phyloP scores from a whole-genome alignment of 305 asterid species.

The Stenogyne calaminthoides region DNA sequence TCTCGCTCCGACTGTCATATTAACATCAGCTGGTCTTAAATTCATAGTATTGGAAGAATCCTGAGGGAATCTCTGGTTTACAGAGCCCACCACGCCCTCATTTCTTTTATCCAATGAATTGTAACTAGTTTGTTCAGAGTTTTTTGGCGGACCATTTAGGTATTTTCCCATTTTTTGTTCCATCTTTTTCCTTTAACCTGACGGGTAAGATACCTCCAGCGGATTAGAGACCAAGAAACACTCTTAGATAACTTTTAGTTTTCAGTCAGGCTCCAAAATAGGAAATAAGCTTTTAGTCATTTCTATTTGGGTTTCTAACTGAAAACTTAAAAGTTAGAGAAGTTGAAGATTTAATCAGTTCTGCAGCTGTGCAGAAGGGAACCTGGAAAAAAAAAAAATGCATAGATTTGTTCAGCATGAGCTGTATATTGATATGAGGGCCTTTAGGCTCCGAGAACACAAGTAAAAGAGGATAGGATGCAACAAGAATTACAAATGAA shows the following conservation, averaged over 20 bases:
- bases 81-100: slow-evolving; percentile 59
- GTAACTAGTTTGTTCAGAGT: slow-evolving; percentile 54
- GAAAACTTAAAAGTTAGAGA: slow-evolving; percentile 35
- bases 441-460: slow-evolving; percentile 6
- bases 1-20: slow-evolving; percentile 52
- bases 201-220: slow-evolving; percentile 12
- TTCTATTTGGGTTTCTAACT: slow-evolving; percentile 34
- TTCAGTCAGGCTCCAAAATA: slow-evolving; percentile 53
- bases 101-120: slow-evolving; percentile 55
- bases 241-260: slow-evolving; percentile 28
- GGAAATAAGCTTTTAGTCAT: slow-evolving; percentile 42
- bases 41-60: slow-evolving; percentile 67
- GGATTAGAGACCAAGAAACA: slow-evolving; percentile 20
- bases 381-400: slow-evolving; percentile 39
- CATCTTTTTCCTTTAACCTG: slow-evolving; percentile 40
- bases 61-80: slow-evolving; percentile 57
- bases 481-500: slow-evolving; percentile 1
- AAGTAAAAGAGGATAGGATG: slow-evolving; percentile 10
- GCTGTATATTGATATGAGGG: slow-evolving; percentile 6
- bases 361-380: slow-evolving; percentile 27
- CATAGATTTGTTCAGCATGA: slow-evolving; percentile 8
- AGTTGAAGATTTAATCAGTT: slow-evolving; percentile 7
- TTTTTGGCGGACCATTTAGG: slow-evolving; percentile 49
- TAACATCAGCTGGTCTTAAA: slow-evolving; percentile 58
- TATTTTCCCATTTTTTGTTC: slow-evolving; percentile 58